These are phyloP conservation scores for Pyricularia grisea DNA, from an alignment of 2,329 filamentous ascomycete genomes.

Conservation along the genomic window DNA sequence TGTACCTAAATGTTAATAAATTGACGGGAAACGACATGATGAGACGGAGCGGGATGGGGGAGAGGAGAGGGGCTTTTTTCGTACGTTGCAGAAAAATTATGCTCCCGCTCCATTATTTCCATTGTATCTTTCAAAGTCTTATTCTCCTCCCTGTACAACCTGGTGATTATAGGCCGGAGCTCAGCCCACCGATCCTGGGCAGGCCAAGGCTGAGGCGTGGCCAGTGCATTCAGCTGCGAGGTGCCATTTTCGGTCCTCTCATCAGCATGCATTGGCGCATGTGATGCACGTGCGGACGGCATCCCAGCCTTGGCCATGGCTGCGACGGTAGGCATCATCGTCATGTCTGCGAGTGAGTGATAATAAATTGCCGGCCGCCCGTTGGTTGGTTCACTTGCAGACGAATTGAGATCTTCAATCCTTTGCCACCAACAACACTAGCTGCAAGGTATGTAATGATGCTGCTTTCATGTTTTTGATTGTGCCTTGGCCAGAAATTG, in stretches of 20 bases:
- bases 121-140: constrained; percentile 30
- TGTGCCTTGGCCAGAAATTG: background rate
- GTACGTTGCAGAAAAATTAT: constrained; percentile 29
- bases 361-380: background rate
- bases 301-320: background rate
- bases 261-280: background rate
- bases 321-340: background rate
- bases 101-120: constrained; percentile 25
- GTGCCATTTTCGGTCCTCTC: background rate
- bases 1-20: background rate
- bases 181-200: background rate
- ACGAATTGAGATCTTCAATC: background rate
- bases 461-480: constrained; percentile 1
- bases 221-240: background rate
- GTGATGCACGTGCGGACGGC: background rate
- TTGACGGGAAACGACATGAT: background rate
- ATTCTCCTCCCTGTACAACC: constrained; percentile 29
- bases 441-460: background rate
- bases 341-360: background rate
- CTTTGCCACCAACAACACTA: background rate
- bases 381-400: background rate
- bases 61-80: constrained; percentile 6
- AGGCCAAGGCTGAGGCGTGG: background rate
- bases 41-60: background rate
- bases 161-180: constrained; percentile 23